Percentiles rank a stretch among this genome's conserved stretches.
Evolutionary conservation across 108 stramenopile genomes (phyloP).

Genomic region (Skeletonema grethae): DNA sequence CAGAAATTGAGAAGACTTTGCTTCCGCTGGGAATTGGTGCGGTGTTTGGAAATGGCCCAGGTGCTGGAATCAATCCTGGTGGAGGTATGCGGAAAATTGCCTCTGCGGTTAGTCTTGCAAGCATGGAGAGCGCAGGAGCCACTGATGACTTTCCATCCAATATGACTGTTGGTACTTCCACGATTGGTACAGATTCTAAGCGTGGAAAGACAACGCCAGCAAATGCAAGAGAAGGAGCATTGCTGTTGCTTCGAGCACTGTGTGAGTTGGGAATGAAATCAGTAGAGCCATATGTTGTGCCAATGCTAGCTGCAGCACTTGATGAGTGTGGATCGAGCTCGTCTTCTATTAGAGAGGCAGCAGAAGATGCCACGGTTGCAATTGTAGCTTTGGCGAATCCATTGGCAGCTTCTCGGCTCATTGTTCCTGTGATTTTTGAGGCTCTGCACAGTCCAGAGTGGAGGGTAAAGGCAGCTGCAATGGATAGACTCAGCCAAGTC

Average conservation of each 20-base stretch:
- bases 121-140: slow-evolving; percentile 58
- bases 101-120: slow-evolving; percentile 71
- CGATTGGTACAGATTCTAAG: slow-evolving; percentile 66
- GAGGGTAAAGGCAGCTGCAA: slow-evolving; percentile 78
- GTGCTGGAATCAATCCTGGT: slow-evolving; percentile 41
- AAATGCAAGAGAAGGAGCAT: slow-evolving; percentile 81
- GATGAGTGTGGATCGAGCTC: slow-evolving; percentile 81
- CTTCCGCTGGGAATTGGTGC: slow-evolving; percentile 73
- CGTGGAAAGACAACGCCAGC: slow-evolving; percentile 77
- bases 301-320: slow-evolving; percentile 78
- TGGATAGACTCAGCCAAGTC: slow-evolving; percentile 75
- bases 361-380: slow-evolving; percentile 72
- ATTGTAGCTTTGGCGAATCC: slow-evolving; percentile 71
- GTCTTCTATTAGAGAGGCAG: slow-evolving; percentile 72
- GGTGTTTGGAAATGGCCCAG: slow-evolving; percentile 59
- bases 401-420: slow-evolving; percentile 62
- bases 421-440: slow-evolving; percentile 78
- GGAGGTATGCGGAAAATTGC: slow-evolving; percentile 78
- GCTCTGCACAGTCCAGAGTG: slow-evolving; percentile 78
- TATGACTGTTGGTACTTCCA: slow-evolving; percentile 33
- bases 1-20: slow-evolving; percentile 71
- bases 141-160: slow-evolving; percentile 34
- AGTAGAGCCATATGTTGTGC: slow-evolving; percentile 84
- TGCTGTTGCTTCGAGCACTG: slow-evolving; percentile 81
- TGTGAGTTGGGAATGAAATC: slow-evolving; percentile 67